phyloP scores from a whole-genome alignment of 192 early-diverging fungal genomes.

The Coemansia sp. region DNA sequence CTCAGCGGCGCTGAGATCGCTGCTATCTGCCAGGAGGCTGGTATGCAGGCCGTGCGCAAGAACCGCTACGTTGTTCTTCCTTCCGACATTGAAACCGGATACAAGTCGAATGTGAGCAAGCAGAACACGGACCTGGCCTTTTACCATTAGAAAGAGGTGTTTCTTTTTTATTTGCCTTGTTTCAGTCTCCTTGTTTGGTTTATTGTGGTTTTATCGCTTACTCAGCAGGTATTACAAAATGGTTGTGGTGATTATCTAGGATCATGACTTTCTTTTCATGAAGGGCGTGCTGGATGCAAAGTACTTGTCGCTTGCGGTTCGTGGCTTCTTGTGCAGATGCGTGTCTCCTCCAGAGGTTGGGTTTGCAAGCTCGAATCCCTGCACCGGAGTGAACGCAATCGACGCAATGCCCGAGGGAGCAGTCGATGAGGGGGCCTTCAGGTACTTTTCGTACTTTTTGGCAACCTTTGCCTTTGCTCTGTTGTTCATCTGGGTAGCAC shows the following conservation, averaged over 20 bases:
- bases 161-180: background rate
- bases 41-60: slow-evolving; percentile 97
- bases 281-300: slow-evolving; percentile 71
- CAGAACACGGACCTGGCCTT: slow-evolving; percentile 93
- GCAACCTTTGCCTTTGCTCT: slow-evolving; percentile 66
- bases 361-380: slow-evolving; percentile 91
- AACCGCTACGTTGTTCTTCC: slow-evolving; percentile 94
- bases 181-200: slow-evolving; percentile 5
- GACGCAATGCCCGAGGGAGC: slow-evolving; percentile 81
- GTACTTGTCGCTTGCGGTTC: slow-evolving; percentile 70
- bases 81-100: slow-evolving; percentile 97
- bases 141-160: slow-evolving; percentile 67
- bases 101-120: slow-evolving; percentile 95
- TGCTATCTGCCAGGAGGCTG: slow-evolving; percentile 97
- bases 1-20: slow-evolving; percentile 96
- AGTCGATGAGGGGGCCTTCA: slow-evolving; percentile 40
- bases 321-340: slow-evolving; percentile 52
- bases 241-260: background rate
- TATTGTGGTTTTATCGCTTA: background rate
- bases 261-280: slow-evolving; percentile 45
- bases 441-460: slow-evolving; percentile 60
- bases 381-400: slow-evolving; percentile 91
- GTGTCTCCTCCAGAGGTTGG: slow-evolving; percentile 63
- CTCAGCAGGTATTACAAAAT: too few relatives aligned
- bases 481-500: slow-evolving; percentile 68